Evolutionary conservation across 164 flowering plant genomes (phyloP).

Genomic region (Nymphaea colorata): DNA sequence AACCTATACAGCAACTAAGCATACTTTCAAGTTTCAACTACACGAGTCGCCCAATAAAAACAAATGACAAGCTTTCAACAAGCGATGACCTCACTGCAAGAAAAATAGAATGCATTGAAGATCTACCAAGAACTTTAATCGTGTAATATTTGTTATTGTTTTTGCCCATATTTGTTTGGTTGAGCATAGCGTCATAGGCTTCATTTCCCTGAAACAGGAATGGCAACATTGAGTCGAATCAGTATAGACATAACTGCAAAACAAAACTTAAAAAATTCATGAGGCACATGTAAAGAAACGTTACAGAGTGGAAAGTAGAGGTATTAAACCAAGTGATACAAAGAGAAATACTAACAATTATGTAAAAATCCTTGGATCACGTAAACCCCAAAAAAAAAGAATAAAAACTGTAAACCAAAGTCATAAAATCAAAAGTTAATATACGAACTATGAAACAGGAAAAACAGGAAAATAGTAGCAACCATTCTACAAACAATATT

Average conservation of each 20-base stretch:
- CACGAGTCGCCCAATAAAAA: too few relatives aligned
- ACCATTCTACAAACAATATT: too few relatives aligned
- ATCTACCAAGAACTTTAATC: slow-evolving; percentile 44
- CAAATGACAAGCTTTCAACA: too few relatives aligned
- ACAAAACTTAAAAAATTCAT: too few relatives aligned
- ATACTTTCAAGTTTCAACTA: too few relatives aligned
- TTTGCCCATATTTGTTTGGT: slow-evolving; percentile 48
- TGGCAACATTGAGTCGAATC: neutral
- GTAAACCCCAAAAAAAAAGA: neutral
- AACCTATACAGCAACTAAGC: too few relatives aligned
- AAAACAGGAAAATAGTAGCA: too few relatives aligned
- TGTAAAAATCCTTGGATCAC: too few relatives aligned
- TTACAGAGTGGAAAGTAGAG: too few relatives aligned
- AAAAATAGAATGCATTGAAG: slow-evolving; percentile 3
- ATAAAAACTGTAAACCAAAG: neutral
- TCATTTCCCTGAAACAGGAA: slow-evolving; percentile 28
- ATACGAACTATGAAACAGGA: neutral
- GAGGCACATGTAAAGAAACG: too few relatives aligned
- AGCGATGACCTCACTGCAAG: neutral
- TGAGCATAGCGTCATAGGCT: slow-evolving; percentile 48
- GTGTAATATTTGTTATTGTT: slow-evolving; percentile 51
- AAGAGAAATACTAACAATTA: neutral
- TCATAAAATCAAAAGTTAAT: neutral
- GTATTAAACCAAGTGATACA: neutral
- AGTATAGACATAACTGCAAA: too few relatives aligned